Percentiles rank a stretch among this genome's conserved stretches.
phyloP scores from a whole-genome alignment of 2,329 filamentous ascomycete species.

The Exophiala bonariae region DNA sequence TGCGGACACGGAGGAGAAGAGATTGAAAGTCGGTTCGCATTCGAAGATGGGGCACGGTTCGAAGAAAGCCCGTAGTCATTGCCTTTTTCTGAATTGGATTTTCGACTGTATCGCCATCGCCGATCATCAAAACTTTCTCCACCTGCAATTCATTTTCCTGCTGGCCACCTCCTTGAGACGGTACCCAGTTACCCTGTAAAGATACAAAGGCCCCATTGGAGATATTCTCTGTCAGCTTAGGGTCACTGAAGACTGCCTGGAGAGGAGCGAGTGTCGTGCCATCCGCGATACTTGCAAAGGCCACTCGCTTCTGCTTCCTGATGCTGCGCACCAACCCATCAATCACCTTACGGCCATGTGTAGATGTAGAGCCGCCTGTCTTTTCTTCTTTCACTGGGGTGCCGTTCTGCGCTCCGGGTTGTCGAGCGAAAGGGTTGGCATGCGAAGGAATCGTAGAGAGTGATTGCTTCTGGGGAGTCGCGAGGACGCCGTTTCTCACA shows the following conservation, averaged over 20 bases:
- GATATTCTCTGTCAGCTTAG: constrained; percentile 69
- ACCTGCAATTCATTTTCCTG: constrained; percentile 83
- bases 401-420: too few relatives aligned
- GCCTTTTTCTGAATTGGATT: constrained; percentile 97
- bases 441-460: too few relatives aligned
- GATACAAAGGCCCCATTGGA: constrained; percentile 78
- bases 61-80: constrained; percentile 83
- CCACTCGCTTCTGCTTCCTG: constrained; percentile 78
- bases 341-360: constrained; percentile 1
- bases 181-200: constrained; percentile 74
- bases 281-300: constrained; percentile 84
- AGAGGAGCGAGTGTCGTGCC: constrained; percentile 77
- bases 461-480: too few relatives aligned
- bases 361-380: too few relatives aligned
- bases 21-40: constrained; percentile 78
- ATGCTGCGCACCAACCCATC: constrained; percentile 40
- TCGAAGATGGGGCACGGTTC: constrained; percentile 84
- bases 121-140: constrained; percentile 67
- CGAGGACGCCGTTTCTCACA: too few relatives aligned
- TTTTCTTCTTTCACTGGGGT: too few relatives aligned
- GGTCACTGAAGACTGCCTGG: constrained; percentile 72
- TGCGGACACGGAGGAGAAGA: constrained; percentile 77
- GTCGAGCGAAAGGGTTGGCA: too few relatives aligned
- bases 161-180: constrained; percentile 61
- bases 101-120: constrained; percentile 66